Percentiles rank a stretch among this genome's conserved stretches.
These are phyloP conservation scores for Didymella sp. DNA, from an alignment of 2,329 filamentous ascomycete species.

Conservation along the genomic window DNA sequence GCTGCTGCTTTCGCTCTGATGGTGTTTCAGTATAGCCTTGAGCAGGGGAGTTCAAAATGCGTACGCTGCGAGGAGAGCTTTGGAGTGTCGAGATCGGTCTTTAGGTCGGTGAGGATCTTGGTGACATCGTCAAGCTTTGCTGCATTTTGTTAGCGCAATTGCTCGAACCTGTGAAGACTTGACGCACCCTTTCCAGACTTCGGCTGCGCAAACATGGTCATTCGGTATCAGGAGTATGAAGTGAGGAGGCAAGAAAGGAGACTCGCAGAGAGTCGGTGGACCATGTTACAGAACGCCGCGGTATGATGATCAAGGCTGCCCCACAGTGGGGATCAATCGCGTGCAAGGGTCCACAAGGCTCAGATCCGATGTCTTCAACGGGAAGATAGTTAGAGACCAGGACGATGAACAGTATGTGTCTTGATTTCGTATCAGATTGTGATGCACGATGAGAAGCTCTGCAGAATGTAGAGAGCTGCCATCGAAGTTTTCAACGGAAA, in stretches of 20 bases:
- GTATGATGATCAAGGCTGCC: constrained; percentile 19
- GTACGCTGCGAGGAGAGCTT: constrained; percentile 67
- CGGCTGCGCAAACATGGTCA: constrained; percentile 12
- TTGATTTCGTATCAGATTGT: background rate
- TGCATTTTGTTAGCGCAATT: constrained; percentile 25
- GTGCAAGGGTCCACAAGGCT: constrained; percentile 11
- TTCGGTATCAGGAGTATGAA: too few species aligned
- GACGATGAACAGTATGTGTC: background rate
- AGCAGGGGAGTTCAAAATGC: constrained; percentile 23
- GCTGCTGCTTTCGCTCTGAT: constrained; percentile 66
- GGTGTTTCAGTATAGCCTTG: background rate
- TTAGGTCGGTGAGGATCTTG: constrained; percentile 67
- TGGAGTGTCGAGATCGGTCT: constrained; percentile 66
- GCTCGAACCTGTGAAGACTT: background rate
- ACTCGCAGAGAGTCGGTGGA: constrained; percentile 1
- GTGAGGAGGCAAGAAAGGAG: background rate
- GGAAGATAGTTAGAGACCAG: background rate
- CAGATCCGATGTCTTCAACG: background rate
- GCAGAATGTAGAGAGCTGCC: too few species aligned
- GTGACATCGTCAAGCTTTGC: constrained; percentile 75
- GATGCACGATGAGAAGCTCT: too few species aligned
- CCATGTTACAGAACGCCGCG: constrained; percentile 6
- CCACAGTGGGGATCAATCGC: constrained; percentile 15
- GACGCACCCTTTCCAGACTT: constrained; percentile 32
- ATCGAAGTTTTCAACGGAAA: too few species aligned